A percentile compares a stretch with the other conserved stretches of the same genome.
phyloP scores from a whole-genome alignment of 495 filamentous ascomycete genomes.

The Xylaria curta region DNA sequence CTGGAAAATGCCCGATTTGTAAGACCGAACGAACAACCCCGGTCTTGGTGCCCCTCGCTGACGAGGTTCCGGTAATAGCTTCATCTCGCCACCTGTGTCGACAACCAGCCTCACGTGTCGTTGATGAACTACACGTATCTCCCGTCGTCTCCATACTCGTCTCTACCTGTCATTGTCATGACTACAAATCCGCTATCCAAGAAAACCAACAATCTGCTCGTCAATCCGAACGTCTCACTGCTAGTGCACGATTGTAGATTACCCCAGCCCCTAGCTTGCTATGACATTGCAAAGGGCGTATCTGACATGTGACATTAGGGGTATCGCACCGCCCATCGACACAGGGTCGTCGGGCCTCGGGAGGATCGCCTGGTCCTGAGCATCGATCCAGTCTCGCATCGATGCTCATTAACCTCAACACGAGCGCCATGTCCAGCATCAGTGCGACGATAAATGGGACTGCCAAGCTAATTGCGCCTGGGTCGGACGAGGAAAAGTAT shows the following conservation, averaged over 20 bases:
- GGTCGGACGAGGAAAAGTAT: slow-evolving; percentile 80
- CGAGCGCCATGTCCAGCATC: slow-evolving; percentile 84
- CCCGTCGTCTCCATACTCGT: slow-evolving; percentile 75
- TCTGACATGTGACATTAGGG: slow-evolving; percentile 46
- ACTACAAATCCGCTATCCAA: slow-evolving; percentile 87
- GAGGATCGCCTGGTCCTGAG: slow-evolving; percentile 68
- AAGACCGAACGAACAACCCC: slow-evolving; percentile 35
- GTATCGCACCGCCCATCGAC: slow-evolving; percentile 92
- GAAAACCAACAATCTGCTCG: slow-evolving; percentile 84
- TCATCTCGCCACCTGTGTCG: slow-evolving; percentile 88
- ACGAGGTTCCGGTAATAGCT: slow-evolving; percentile 61
- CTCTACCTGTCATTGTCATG: slow-evolving; percentile 85
- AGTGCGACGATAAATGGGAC: slow-evolving; percentile 90
- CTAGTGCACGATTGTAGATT: slow-evolving; percentile 87
- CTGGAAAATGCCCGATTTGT: slow-evolving; percentile 96
- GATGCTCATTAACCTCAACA: slow-evolving; percentile 88
- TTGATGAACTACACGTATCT: slow-evolving; percentile 99
- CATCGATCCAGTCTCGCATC: slow-evolving; percentile 73
- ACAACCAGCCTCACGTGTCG: slow-evolving; percentile 87
- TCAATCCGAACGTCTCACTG: slow-evolving; percentile 90
- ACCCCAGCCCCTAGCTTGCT: background rate
- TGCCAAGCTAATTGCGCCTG: slow-evolving; percentile 72
- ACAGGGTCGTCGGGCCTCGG: slow-evolving; percentile 62
- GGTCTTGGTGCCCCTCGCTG: slow-evolving; percentile 22
- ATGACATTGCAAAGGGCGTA: background rate